Evolutionary conservation across 805 yeast genomes (phyloP).

Genomic region (Hanseniaspora lindneri): DNA sequence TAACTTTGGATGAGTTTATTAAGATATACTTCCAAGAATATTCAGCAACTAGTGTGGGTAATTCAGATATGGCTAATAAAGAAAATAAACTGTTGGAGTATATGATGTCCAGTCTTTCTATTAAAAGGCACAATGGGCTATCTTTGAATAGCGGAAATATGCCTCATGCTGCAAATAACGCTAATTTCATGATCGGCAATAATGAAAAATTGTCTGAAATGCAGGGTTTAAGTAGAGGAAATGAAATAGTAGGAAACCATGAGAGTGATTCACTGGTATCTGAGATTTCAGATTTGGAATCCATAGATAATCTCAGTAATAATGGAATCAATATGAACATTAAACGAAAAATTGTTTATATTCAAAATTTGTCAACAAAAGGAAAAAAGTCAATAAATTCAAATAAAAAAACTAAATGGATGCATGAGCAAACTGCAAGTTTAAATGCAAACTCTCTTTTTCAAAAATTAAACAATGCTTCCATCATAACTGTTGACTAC

Average conservation of each 20-base stretch:
- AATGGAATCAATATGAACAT: constrained; percentile 24
- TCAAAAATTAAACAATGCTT: constrained; percentile 47
- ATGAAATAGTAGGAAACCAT: neutral
- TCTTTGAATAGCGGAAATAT: neutral
- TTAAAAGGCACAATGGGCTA: neutral
- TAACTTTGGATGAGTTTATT: constrained; percentile 56
- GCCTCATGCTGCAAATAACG: neutral
- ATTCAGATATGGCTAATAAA: neutral
- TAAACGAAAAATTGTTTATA: constrained; percentile 47
- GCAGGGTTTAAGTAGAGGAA: neutral
- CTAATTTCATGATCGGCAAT: neutral
- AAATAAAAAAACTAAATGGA: constrained; percentile 66
- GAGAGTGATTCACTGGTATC: constrained; percentile 14
- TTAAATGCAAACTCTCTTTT: constrained; percentile 46
- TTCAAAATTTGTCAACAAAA: constrained; percentile 71
- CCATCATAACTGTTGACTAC: constrained; percentile 67
- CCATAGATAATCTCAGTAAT: constrained; percentile 20
- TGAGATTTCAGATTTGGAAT: constrained; percentile 20
- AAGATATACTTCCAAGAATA: constrained; percentile 28
- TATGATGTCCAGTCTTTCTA: constrained; percentile 9
- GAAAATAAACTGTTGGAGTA: constrained; percentile 6
- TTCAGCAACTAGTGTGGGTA: constrained; percentile 7
- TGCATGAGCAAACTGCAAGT: constrained; percentile 59
- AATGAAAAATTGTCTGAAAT: neutral
- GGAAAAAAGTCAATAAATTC: constrained; percentile 44